Conservation (phyloP, 352 stramenopile genomes). For the Phytophthora fragariae region DNA sequence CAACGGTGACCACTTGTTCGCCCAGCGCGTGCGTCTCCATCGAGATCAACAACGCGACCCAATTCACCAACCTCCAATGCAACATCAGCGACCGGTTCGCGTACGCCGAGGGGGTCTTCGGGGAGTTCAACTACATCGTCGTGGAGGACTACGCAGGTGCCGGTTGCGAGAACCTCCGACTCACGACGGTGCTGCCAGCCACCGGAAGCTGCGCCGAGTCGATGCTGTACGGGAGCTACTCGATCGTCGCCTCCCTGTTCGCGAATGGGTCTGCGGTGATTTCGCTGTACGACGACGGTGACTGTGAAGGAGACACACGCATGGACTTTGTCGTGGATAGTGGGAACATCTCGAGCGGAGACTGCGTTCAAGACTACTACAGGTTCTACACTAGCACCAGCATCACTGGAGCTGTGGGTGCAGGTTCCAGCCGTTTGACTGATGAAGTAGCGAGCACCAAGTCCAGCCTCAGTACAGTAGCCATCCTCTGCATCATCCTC, state of each 20-base stretch:
- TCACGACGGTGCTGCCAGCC: conserved; percentile 28
- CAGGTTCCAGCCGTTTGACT: not conserved
- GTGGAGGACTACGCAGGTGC: conserved; percentile 29
- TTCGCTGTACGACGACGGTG: conserved; percentile 13
- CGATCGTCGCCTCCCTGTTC: conserved; percentile 29
- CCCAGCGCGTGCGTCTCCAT: conserved; percentile 9
- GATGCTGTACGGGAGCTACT: conserved; percentile 23
- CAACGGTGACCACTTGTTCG: conserved; percentile 13
- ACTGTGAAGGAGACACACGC: conserved; percentile 7
- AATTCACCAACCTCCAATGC: conserved; percentile 23
- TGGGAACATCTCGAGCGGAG: conserved; percentile 28
- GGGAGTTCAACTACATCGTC: conserved; percentile 37
- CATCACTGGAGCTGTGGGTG: not conserved
- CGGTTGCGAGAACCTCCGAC: conserved; percentile 23
- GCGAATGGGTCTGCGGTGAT: conserved; percentile 36
- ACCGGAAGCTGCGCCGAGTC: conserved; percentile 24
- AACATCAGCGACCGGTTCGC: conserved; percentile 33
- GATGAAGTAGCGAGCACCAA: not conserved
- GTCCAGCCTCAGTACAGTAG: conserved; percentile 2
- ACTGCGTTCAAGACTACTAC: conserved; percentile 34
- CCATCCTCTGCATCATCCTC: conserved; percentile 21
- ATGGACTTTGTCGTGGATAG: conserved; percentile 28
- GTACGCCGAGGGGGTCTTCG: conserved; percentile 29
- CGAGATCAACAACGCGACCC: conserved; percentile 21
- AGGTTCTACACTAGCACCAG: conserved; percentile 35